phyloP scores from a whole-genome alignment of 2,329 filamentous ascomycete genomes.

The Fusarium chuoi region DNA sequence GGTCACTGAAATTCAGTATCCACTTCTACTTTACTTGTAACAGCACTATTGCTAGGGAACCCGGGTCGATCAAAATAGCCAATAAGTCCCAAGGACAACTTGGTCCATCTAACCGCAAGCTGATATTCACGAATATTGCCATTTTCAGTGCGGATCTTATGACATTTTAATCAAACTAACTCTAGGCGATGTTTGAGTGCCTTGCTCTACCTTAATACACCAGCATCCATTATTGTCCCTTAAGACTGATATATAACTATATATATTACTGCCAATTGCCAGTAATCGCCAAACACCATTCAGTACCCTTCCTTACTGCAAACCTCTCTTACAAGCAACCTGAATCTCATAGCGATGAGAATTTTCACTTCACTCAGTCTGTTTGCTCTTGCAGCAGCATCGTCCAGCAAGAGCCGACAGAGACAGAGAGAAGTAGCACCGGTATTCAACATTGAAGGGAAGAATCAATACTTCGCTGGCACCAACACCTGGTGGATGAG shows the following conservation, averaged over 20 bases:
- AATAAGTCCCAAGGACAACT: neutral
- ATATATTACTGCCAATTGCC: neutral
- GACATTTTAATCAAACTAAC: no score
- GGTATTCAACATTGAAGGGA: neutral
- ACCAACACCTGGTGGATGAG: slow-evolving; percentile 10
- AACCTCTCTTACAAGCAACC: neutral
- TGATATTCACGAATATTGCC: neutral
- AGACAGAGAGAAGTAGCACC: neutral
- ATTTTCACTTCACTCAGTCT: neutral
- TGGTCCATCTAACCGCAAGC: neutral
- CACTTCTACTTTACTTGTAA: neutral
- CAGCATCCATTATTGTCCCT: neutral
- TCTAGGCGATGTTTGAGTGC: neutral
- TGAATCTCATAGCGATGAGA: neutral
- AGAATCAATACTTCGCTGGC: neutral
- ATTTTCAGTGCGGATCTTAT: neutral
- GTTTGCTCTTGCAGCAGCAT: neutral
- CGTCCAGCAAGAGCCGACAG: neutral
- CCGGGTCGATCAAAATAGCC: neutral
- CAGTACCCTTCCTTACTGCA: neutral
- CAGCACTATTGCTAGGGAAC: neutral
- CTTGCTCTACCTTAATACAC: neutral
- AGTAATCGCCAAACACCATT: no score
- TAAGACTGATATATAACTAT: neutral
- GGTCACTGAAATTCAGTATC: neutral